Base-by-base conservation (phyloP, 1,139 yeast species). In the Torulaspora globosa region DNA sequence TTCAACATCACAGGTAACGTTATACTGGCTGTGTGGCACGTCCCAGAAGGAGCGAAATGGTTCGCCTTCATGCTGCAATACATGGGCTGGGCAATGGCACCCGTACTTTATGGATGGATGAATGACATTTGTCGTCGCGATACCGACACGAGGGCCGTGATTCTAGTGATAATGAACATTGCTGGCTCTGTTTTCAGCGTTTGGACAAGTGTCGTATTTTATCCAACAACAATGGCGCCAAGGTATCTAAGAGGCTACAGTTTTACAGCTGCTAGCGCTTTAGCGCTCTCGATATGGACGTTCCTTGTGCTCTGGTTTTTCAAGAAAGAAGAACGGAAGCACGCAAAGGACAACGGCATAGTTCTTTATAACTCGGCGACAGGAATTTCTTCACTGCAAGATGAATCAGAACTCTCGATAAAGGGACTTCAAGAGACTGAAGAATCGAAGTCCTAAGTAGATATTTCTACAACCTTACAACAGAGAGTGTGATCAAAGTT, bases 191-290 rank as follows among this genome's bases (percentile, higher is more conserved):
- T 68, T 23, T 61, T 69, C 28, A 59, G 68, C 16, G 73, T 73
- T 2, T 73, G 74, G 72, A 67, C 67, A 19, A 39, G 76, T 65
- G 48, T 74, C 18, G 49, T 70, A 12, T 78, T 77, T 5, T 80
- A 80, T 71, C 71, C 70, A 36, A 78, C 84, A 1, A 67, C 61
- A 3, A 79, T 77, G 28, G 71, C 76, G 2, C 84, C 84, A 21
- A 59, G 75, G 38, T 79, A 62, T 58, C 63, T 67, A 39, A 72
- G 68, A 52, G 84, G 84, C 45, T 79, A 67, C 62, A 61, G 74
- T 1, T 79, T 72, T 58, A 76, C 83, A 5, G 81, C 83, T 69
- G 46, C 51, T n/a, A 49, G 48, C 35, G 54, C 57, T 4, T 41
- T 53, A 36, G 49, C 53, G 24, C 69, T 79, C 47, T 62, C 71